Conservation (phyloP, 176 grass and related monocot genomes). For the Juncus effusus region DNA sequence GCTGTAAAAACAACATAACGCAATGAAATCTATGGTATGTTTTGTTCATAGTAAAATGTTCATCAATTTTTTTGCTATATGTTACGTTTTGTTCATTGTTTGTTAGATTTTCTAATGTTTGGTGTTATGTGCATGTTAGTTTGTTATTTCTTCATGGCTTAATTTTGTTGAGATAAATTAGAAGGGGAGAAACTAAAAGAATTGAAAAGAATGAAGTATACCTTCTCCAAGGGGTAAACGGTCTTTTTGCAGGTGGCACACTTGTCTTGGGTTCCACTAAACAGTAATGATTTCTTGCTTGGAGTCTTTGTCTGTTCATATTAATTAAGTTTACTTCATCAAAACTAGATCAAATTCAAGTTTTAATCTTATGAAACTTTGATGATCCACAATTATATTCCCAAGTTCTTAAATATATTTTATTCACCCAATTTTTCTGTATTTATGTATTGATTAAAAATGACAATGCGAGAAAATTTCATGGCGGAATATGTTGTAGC, state of each 20-base stretch:
- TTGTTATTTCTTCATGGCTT: background rate
- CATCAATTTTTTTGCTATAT: background rate
- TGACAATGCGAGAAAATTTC: no score
- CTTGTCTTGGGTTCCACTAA: slow-evolving; percentile 59
- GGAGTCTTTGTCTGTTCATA: slow-evolving; percentile 47
- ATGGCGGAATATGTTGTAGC: no score
- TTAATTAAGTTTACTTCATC: background rate
- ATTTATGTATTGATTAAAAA: background rate
- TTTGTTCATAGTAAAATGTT: background rate
- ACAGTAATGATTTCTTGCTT: slow-evolving; percentile 49
- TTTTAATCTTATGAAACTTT: slow-evolving; percentile 12
- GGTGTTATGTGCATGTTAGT: background rate
- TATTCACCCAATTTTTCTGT: background rate
- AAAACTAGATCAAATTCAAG: slow-evolving; percentile 9
- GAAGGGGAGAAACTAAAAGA: background rate
- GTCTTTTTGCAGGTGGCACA: slow-evolving; percentile 55
- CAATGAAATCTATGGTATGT: no score
- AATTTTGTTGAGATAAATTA: background rate
- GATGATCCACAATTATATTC: slow-evolving; percentile 1
- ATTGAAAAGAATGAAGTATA: slow-evolving; percentile 18
- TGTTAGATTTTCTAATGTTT: no score
- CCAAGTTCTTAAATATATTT: background rate
- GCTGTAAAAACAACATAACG: slow-evolving; percentile 25
- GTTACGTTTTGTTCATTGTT: no score
- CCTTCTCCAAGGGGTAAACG: slow-evolving; percentile 65